These are phyloP conservation scores for Hygrocybe coccinea DNA, from an alignment of 768 basidiomycete genomes.

Conservation along the genomic window DNA sequence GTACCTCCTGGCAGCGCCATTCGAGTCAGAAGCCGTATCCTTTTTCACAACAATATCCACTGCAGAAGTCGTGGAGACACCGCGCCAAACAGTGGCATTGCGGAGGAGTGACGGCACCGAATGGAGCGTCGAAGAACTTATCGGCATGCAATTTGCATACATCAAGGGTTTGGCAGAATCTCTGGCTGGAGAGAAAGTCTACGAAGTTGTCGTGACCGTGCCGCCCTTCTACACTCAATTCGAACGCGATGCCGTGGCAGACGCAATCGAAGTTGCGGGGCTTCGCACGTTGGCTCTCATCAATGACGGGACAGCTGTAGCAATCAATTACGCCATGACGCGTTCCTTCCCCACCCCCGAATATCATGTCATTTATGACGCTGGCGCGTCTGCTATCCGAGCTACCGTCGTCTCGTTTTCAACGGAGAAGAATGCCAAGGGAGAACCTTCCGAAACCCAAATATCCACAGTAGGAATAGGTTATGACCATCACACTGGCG, in stretches of 20 bases:
- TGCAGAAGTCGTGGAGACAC: constrained; percentile 47
- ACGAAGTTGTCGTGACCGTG: constrained; percentile 83
- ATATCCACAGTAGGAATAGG: constrained; percentile 79
- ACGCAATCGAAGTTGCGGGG: constrained; percentile 90
- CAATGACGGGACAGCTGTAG: constrained; percentile 92
- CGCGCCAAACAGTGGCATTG: constrained; percentile 58
- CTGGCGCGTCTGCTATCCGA: constrained; percentile 77
- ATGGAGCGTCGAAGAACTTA: constrained; percentile 85
- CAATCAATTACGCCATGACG: constrained; percentile 97
- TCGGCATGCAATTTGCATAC: constrained; percentile 92
- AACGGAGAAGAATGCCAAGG: constrained; percentile 47
- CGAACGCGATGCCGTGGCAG: constrained; percentile 86
- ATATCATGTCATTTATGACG: constrained; percentile 90
- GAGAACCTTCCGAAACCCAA: constrained; percentile 53
- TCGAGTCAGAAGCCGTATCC: constrained; percentile 50
- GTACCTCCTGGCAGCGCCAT: constrained; percentile 69
- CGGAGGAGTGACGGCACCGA: constrained; percentile 56
- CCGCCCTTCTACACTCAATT: constrained; percentile 87
- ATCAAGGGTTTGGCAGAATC: constrained; percentile 83
- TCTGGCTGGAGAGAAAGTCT: constrained; percentile 68
- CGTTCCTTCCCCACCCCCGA: constrained; percentile 76
- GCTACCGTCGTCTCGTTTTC: constrained; percentile 75
- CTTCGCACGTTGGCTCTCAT: constrained; percentile 78
- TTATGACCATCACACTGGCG: constrained; percentile 70
- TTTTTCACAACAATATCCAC: constrained; percentile 57